Evolutionary conservation across 1,284 basidiomycete species (phyloP), one percentile per base, ranked within the genome.

Genomic region (Coriolopsis trogii): DNA sequence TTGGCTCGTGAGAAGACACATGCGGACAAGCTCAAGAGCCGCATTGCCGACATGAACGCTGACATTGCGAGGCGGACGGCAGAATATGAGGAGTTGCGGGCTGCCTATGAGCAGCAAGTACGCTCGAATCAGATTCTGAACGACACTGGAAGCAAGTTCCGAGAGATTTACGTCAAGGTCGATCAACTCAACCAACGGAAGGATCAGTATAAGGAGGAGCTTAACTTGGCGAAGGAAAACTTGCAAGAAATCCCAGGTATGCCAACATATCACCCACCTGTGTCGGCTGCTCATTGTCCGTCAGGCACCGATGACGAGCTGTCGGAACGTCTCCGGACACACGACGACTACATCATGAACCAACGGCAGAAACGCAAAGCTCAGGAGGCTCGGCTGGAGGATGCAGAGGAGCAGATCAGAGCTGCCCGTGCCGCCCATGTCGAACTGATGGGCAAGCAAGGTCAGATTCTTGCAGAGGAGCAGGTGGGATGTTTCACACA

Each of bases 1-100:
- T 79, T 98, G 30, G 82, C 87, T 34, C 79, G 81, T 23, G 94
- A 99, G 73, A 97, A 96, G 65, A 78, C 83, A 8, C 89, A 95
- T 52, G 85, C 95, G 0, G 91, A 95, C 64, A 90, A 94, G 67
- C 81, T 94, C 39, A 84, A 85, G 52, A 70, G 72, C 2, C 81
- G 85, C n/a, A 80, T 94, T 44, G 73, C 80, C 24, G 85, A 89
- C 0, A 73, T 89, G 49, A 83, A 79, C 43, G 73, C 78, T 4
- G 71, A 72, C 1, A 87, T 95, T 58, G 78, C 82, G 3, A 72
- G 78, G 3, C 95, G 93, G 69, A 83, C 92, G 58, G 77, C 86
- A 12, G 82, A 90, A 47, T 84, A 87, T 40, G 89, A 94, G 48
- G 79, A 85, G 21, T 80, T 88, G 60, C 91, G 80, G 71, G 73